A percentile compares a stretch with the other conserved stretches of the same genome.
phyloP scores from a whole-genome alignment of 441 rosid genomes.

The Eutrema salsugineum region DNA sequence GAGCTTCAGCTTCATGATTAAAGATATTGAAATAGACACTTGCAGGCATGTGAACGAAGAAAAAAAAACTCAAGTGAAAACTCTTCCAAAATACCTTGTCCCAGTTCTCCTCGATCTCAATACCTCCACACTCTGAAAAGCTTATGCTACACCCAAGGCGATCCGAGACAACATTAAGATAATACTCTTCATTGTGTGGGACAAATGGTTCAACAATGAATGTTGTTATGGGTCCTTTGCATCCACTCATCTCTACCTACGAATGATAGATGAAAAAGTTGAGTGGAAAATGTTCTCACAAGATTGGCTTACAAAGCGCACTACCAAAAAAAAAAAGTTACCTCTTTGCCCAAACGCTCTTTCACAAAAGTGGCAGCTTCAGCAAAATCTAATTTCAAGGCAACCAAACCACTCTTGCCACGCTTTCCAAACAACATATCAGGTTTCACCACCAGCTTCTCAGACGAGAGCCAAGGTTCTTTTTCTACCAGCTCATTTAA shows the following conservation, averaged over 20 bases:
- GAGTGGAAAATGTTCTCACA: not conserved
- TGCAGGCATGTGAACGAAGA: not conserved
- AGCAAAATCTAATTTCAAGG: slow-evolving; percentile 55
- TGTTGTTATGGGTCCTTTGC: slow-evolving; percentile 67
- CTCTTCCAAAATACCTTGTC: slow-evolving; percentile 42
- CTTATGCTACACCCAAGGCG: slow-evolving; percentile 63
- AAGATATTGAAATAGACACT: not conserved
- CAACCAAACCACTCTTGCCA: slow-evolving; percentile 70
- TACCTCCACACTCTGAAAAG: slow-evolving; percentile 72
- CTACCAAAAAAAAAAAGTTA: not conserved
- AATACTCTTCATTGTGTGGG: slow-evolving; percentile 65
- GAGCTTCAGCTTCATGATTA: not conserved
- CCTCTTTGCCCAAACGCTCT: slow-evolving; percentile 63
- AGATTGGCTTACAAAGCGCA: not conserved
- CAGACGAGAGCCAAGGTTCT: slow-evolving; percentile 64
- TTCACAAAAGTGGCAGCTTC: slow-evolving; percentile 55
- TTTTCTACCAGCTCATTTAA: slow-evolving; percentile 47
- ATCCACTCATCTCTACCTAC: slow-evolving; percentile 68
- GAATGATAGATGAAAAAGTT: not conserved
- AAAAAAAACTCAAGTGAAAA: not conserved
- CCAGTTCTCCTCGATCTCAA: slow-evolving; percentile 78
- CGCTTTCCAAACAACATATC: slow-evolving; percentile 77
- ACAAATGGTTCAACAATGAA: slow-evolving; percentile 66
- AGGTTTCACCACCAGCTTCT: slow-evolving; percentile 66
- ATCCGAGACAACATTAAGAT: slow-evolving; percentile 63